These are phyloP conservation scores for Auriscalpium microsporum DNA, from an alignment of 768 basidiomycete species.

Conservation along the genomic window DNA sequence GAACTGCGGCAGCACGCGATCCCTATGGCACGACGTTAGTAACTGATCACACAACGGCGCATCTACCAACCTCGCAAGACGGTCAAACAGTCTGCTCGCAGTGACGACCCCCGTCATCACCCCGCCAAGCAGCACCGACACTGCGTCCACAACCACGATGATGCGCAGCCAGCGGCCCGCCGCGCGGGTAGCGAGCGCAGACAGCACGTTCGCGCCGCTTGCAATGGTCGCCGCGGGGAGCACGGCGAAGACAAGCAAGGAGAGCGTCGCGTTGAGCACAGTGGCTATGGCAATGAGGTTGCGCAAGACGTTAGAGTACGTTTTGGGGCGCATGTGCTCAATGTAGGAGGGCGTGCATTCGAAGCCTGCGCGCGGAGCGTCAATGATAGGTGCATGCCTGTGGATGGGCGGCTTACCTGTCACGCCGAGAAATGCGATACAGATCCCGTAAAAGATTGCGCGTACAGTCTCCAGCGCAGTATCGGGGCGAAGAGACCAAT, in stretches of 20 bases:
- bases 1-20: conserved; percentile 11
- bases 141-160: conserved; percentile 11
- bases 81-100: conserved; percentile 9
- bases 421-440: conserved; percentile 15
- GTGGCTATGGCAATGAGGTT: conserved; percentile 12
- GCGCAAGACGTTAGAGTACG: conserved; percentile 11
- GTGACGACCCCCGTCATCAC: conserved; percentile 14
- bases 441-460: conserved; percentile 12
- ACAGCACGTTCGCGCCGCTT: conserved; percentile 9
- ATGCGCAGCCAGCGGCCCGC: conserved; percentile 14
- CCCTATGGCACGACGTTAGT: conserved; percentile 1
- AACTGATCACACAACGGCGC: neutral
- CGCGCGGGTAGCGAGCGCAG: conserved; percentile 7
- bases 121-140: conserved; percentile 12
- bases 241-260: conserved; percentile 7
- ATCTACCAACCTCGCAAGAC: conserved; percentile 6
- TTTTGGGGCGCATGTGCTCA: conserved; percentile 7
- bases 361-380: conserved; percentile 4
- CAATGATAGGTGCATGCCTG: neutral
- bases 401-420: conserved; percentile 5
- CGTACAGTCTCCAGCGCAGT: conserved; percentile 4
- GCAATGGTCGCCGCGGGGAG: conserved; percentile 4
- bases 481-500: conserved; percentile 10
- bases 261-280: conserved; percentile 10
- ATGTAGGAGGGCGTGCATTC: conserved; percentile 16